Evolutionary conservation across 2,329 filamentous ascomycete genomes (phyloP), one percentile per base, ranked within the genome.

Genomic region (Aspergillus unguis): DNA sequence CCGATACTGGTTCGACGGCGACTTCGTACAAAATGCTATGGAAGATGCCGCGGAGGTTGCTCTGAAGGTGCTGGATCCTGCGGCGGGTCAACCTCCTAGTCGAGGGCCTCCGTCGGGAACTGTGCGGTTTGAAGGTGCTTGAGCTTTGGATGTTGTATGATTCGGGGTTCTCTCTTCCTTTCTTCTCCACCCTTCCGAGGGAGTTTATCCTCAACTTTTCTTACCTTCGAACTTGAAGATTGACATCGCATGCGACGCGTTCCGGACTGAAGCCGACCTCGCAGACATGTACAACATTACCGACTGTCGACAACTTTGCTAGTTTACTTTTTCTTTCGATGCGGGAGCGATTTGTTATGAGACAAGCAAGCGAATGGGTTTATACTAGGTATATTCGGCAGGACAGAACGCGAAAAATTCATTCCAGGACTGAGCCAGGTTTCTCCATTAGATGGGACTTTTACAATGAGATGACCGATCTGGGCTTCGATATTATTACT

Each of bases 41-140:
- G 91, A 96, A 71, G 91, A 96, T 69, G 91, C 90, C n/a, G 90
- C 91, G 59, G 90, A 96, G 73, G 81, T 87, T 56, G 90, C 90
- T 8, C 59, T 72, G 41, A 72, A 63, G 33, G 33, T 55, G 23
- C 55, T 76, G 52, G 65, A 66, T 54, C 57, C 25, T 36, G 23
- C n/a, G 23, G 42, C 38, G 11, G 33, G 23, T 28, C 50, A 52
- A 32, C 9, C 35, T 41, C 35, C 49, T 11, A 51, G 49, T 28
- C 35, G 26, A n/a, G 36, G 29, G 31, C 58, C 17, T 17, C 17
- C 55, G 29, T 47, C 32, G 37, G 54, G 51, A 11, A 35, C 46
- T 17, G 37, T 56, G 2, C 28, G 10, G 29, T 37, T 6, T 29
- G 11, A 31, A 6, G 42, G 50, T 50, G 27, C 44, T 51, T 43